These are phyloP conservation scores for Leccinum ochraceum DNA, from an alignment of 768 basidiomycete genomes.

Conservation along the genomic window DNA sequence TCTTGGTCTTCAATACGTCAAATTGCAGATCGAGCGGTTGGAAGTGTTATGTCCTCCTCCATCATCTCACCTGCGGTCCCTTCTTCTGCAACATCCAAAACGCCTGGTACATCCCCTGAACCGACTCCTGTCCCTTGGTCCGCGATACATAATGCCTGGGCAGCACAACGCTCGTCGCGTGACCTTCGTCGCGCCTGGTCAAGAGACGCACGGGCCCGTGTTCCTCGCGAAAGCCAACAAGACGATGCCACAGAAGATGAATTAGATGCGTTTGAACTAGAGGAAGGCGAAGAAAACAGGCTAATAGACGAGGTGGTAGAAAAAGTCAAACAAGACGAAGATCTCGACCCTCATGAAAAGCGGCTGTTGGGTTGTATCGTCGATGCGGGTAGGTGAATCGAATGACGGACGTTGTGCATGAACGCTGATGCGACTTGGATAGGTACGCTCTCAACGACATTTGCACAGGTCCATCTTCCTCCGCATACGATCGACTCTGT, in stretches of 20 bases:
- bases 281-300: slow-evolving; percentile 29
- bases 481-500: slow-evolving; percentile 88
- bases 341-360: slow-evolving; percentile 81
- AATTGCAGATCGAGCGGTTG: slow-evolving; percentile 77
- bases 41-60: slow-evolving; percentile 51
- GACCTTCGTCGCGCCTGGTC: slow-evolving; percentile 62
- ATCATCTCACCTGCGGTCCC: slow-evolving; percentile 11
- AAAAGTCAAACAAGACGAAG: slow-evolving; percentile 68
- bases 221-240: slow-evolving; percentile 37
- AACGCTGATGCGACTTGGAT: slow-evolving; percentile 7
- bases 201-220: slow-evolving; percentile 46
- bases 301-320: slow-evolving; percentile 72
- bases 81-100: slow-evolving; percentile 22
- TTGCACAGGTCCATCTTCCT: slow-evolving; percentile 87
- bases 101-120: slow-evolving; percentile 31
- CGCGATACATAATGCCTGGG: slow-evolving; percentile 68
- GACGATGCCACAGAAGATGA: slow-evolving; percentile 36
- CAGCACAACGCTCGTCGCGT: slow-evolving; percentile 47
- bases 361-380: slow-evolving; percentile 84
- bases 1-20: slow-evolving; percentile 68
- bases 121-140: slow-evolving; percentile 67
- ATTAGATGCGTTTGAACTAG: slow-evolving; percentile 33
- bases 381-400: slow-evolving; percentile 57
- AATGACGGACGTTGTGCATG: not conserved
- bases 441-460: slow-evolving; percentile 81